These are phyloP conservation scores for Solanum clarkiae DNA, from an alignment of 257 asterid species.

Conservation along the genomic window DNA sequence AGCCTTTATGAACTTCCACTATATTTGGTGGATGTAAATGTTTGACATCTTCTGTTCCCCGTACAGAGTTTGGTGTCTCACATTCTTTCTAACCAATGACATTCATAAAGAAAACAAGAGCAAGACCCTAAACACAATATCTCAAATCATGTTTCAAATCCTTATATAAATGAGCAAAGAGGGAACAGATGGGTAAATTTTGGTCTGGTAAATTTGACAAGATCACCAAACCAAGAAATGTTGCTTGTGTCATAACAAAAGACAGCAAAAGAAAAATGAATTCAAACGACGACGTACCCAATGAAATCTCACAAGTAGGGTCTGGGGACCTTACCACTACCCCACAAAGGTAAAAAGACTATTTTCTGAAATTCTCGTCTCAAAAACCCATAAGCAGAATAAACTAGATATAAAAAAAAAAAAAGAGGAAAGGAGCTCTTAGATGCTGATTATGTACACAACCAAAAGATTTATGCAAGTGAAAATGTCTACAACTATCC, in stretches of 20 bases:
- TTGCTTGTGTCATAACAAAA: background rate
- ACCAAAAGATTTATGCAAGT: background rate
- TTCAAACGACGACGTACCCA: too few relatives aligned
- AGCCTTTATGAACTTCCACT: background rate
- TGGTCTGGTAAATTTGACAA: background rate
- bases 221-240: background rate
- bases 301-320: too few relatives aligned
- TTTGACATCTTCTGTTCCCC: background rate
- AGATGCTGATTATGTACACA: background rate
- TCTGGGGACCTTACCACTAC: too few relatives aligned
- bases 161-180: background rate
- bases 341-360: too few relatives aligned
- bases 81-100: background rate
- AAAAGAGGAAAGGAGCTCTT: background rate
- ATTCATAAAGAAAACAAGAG: background rate
- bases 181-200: background rate
- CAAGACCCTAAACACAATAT: background rate
- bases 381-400: too few relatives aligned
- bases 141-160: background rate
- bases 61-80: background rate
- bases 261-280: background rate
- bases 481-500: background rate
- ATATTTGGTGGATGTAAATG: background rate
- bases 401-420: too few relatives aligned
- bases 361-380: too few relatives aligned